Evolutionary conservation across 1,284 basidiomycete genomes (phyloP).

Genomic region (Ganoderma resinaceum): DNA sequence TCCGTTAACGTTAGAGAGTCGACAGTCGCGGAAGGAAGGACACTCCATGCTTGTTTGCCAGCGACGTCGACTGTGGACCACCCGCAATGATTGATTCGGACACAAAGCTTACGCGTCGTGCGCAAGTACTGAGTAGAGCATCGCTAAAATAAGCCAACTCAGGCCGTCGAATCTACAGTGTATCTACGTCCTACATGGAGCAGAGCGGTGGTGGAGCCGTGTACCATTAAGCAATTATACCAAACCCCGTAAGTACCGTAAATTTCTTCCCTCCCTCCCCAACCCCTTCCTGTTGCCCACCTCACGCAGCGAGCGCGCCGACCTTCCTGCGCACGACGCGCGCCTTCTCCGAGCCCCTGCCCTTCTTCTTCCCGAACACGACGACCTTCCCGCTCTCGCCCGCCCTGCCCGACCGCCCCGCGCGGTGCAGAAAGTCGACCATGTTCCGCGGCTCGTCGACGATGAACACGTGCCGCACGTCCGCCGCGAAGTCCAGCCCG

Average conservation of each 20-base stretch:
- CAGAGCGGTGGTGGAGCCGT: background rate
- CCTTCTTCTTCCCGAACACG: constrained; percentile 69
- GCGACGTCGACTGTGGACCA: background rate
- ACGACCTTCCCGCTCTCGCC: constrained; percentile 73
- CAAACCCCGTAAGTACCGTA: background rate
- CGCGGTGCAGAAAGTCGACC: constrained; percentile 90
- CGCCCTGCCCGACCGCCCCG: constrained; percentile 80
- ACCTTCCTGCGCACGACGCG: constrained; percentile 60
- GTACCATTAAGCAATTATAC: background rate
- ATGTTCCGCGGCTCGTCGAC: constrained; percentile 87
- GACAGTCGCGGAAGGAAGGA: no score
- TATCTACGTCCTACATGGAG: background rate
- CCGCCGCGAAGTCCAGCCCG: constrained; percentile 85
- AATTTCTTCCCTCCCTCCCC: background rate
- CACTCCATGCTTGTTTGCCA: no score
- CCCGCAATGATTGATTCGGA: background rate
- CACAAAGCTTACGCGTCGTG: background rate
- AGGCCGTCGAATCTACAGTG: background rate
- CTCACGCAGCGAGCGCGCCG: constrained; percentile 31
- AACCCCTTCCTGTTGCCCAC: background rate
- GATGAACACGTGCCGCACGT: constrained; percentile 82
- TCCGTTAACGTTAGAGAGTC: no score
- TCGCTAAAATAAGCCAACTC: background rate
- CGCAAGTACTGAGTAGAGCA: background rate
- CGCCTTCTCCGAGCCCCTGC: constrained; percentile 51